These are phyloP conservation scores for Quaeritorhiza haematococci DNA, from an alignment of 371 early-diverging fungal genomes.

Conservation along the genomic window DNA sequence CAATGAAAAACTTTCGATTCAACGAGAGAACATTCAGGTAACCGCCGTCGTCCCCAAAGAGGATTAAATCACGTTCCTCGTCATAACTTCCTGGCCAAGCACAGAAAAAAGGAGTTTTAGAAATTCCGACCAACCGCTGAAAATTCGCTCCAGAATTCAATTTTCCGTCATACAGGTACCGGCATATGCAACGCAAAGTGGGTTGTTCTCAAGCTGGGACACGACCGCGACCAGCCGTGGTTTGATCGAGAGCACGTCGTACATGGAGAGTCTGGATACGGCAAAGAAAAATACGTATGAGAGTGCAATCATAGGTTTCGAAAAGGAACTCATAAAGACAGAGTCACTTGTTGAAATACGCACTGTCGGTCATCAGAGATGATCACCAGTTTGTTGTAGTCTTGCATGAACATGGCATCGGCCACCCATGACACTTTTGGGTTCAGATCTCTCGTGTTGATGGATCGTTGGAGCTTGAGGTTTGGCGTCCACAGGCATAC, in stretches of 20 bases:
- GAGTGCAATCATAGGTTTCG: not conserved
- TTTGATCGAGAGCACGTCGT: conserved; percentile 48
- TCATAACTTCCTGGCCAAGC: conserved; percentile 35
- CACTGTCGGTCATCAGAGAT: conserved; percentile 50
- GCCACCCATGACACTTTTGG: conserved; percentile 42
- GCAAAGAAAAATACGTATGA: too few relatives aligned
- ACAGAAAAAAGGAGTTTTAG: not conserved
- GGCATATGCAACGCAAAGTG: conserved; percentile 43
- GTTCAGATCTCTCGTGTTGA: conserved; percentile 38
- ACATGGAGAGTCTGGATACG: conserved; percentile 39
- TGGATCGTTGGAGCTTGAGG: conserved; percentile 39
- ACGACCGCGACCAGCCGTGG: conserved; percentile 42
- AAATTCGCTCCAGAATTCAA: not conserved
- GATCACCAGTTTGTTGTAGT: conserved; percentile 43
- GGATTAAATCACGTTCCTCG: conserved; percentile 40
- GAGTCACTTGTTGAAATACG: not conserved
- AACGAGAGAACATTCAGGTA: conserved; percentile 47
- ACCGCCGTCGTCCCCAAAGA: conserved; percentile 54
- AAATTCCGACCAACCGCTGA: not conserved
- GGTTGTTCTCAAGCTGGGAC: conserved; percentile 45
- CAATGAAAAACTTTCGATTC: conserved; percentile 39
- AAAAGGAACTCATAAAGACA: not conserved
- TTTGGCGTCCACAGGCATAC: conserved; percentile 44
- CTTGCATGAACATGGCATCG: conserved; percentile 44
- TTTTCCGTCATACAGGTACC: conserved; percentile 14